A percentile compares a stretch with the other conserved stretches of the same genome.
These are phyloP conservation scores for Penicillium cosmopolitanum DNA, from an alignment of 495 filamentous ascomycete genomes.

Conservation along the genomic window DNA sequence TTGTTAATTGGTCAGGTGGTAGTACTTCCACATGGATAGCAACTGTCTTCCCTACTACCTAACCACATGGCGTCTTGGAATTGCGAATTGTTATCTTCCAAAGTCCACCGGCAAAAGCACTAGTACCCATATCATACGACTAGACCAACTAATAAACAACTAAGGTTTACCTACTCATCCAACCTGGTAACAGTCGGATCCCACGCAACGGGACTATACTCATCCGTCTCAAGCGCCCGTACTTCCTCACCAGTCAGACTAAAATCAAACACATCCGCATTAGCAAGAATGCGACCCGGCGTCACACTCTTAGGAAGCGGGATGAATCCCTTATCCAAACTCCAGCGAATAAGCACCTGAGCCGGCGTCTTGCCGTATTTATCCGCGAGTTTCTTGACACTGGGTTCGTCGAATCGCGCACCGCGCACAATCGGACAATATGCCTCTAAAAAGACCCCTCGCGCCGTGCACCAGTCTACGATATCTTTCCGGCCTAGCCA, in stretches of 20 bases:
- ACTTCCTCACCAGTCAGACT: constrained; percentile 66
- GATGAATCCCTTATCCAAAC: constrained; percentile 55
- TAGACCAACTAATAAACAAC: too few species aligned
- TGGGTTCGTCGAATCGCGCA: constrained; percentile 57
- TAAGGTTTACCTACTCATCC: constrained; percentile 12
- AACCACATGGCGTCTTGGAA: too few species aligned
- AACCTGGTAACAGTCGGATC: constrained; percentile 24
- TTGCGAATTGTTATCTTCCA: too few species aligned
- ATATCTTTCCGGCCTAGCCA: constrained; percentile 67
- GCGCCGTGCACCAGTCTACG: constrained; percentile 53
- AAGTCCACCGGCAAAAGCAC: too few species aligned
- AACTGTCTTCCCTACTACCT: too few species aligned
- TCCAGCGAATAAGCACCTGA: constrained; percentile 69
- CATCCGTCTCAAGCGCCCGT: constrained; percentile 52
- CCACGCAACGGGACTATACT: constrained; percentile 68
- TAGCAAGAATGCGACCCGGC: constrained; percentile 64
- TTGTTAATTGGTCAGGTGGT: too few species aligned
- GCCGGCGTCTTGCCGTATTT: constrained; percentile 64
- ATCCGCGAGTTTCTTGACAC: constrained; percentile 50
- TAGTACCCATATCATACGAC: too few species aligned
- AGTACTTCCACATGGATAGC: too few species aligned
- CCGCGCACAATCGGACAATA: constrained; percentile 66
- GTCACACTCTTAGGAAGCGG: constrained; percentile 80
- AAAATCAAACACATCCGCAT: constrained; percentile 73
- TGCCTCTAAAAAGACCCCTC: constrained; percentile 63